phyloP scores from a whole-genome alignment of 495 filamentous ascomycete species.

The Oidiodendron maius region DNA sequence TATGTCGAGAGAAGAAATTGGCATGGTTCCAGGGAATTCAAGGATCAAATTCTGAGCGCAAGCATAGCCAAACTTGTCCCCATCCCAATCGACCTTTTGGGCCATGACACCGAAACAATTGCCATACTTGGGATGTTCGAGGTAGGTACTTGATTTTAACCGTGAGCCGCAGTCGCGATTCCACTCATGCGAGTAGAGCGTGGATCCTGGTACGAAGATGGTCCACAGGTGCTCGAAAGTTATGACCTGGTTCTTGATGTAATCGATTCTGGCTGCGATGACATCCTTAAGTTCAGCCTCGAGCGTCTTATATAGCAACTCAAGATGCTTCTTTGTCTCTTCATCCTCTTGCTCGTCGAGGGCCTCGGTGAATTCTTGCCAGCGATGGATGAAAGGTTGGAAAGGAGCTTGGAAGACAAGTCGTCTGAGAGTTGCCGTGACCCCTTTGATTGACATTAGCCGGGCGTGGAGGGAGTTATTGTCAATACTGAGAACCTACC shows the following conservation, averaged over 20 bases:
- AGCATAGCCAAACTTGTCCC: constrained; percentile 50
- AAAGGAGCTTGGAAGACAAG: constrained; percentile 57
- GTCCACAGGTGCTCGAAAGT: constrained; percentile 89
- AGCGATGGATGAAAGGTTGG: constrained; percentile 61
- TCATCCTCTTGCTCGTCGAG: constrained; percentile 40
- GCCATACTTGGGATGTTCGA: constrained; percentile 1
- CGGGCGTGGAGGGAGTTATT: constrained; percentile 48
- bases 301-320: constrained; percentile 49
- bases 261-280: constrained; percentile 74
- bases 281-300: constrained; percentile 55
- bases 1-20: too few species aligned
- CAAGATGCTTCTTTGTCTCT: constrained; percentile 48
- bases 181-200: constrained; percentile 68
- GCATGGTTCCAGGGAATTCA: constrained; percentile 68
- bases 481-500: constrained; percentile 35
- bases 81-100: constrained; percentile 49
- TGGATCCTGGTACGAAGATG: constrained; percentile 80
- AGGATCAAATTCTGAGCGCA: constrained; percentile 60
- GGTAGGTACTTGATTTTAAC: constrained; percentile 49
- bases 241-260: constrained; percentile 77
- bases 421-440: constrained; percentile 52
- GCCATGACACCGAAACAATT: constrained; percentile 17
- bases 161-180: constrained; percentile 38
- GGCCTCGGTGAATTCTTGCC: constrained; percentile 46
- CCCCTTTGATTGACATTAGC: constrained; percentile 32